Evolutionary conservation across 768 basidiomycete species (phyloP), one percentile per base, ranked within the genome.

Genomic region (Mycena galericulata): DNA sequence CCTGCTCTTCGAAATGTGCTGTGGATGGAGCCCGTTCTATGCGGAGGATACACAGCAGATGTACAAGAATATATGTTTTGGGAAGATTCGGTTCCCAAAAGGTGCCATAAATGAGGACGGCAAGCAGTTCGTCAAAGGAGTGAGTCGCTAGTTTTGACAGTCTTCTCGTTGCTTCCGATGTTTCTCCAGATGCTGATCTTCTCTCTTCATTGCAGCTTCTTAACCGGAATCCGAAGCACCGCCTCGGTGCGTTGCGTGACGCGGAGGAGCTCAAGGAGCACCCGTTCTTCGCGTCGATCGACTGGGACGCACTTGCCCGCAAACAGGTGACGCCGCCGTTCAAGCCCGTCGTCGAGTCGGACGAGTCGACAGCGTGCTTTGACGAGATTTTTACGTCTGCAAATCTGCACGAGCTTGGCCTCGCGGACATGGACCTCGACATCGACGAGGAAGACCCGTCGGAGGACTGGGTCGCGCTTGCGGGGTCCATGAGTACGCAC

Each of bases 11-110:
- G 98, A 99, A 82, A 99, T 99, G 98, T 99, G 98, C 75, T 99
- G 98, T 73, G 98, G 98, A 8, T 99, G 98, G 98, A 96, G 94
- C 77, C 98, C 98, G 45, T 99, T 99, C 82, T 99, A 99, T 75
- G 97, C 97, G 20, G 98, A 99, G 75, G 98, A 99, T 77, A 98
- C 96, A 5, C 97, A 99, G 78, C 95, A 97, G 81, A 99, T 99
- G 98, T 99, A 99, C 84, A 96, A 96, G 86, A 96, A 94, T 81
- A 95, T 95, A 72, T 98, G 97, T 78, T 99, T 99, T 79, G 98
- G 98, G 67, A 99, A 98, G 87, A 98, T 99, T 77, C 87, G 96
- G 59, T 99, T 99, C 83, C 98, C 98, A 6, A 93, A 95, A 75
- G 97, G 93, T 59, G 97, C 98, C 36, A 98, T 99, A 73, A 91